Percentiles rank a stretch among this genome's conserved stretches.
Conservation (phyloP, 1,284 basidiomycete species). For the Boletus semigastroideus region DNA sequence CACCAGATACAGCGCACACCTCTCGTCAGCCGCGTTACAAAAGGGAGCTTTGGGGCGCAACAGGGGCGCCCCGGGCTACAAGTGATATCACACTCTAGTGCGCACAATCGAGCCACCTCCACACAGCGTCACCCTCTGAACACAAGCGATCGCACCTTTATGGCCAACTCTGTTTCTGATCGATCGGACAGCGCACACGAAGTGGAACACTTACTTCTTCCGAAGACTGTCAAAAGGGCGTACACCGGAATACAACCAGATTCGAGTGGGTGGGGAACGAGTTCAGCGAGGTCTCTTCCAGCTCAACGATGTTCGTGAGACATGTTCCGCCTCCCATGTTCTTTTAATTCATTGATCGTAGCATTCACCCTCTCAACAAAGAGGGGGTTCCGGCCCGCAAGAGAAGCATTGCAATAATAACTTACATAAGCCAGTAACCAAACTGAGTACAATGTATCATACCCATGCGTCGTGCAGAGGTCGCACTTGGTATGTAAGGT, state of each 20-base stretch:
- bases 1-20: constrained; percentile 72
- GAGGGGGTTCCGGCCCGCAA: constrained; percentile 31
- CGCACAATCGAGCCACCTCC: constrained; percentile 10
- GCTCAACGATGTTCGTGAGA: constrained; percentile 31
- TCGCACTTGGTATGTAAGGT: constrained; percentile 9
- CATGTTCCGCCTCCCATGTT: neutral
- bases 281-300: constrained; percentile 17
- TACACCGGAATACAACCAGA: constrained; percentile 13
- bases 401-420: too few relatives aligned
- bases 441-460: constrained; percentile 15
- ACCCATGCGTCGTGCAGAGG: constrained; percentile 19
- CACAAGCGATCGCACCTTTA: constrained; percentile 39
- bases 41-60: constrained; percentile 31
- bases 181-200: constrained; percentile 67
- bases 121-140: constrained; percentile 30
- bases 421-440: constrained; percentile 21
- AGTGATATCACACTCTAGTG: constrained; percentile 12
- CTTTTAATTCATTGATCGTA: constrained; percentile 12
- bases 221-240: constrained; percentile 24
- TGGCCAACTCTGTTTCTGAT: constrained; percentile 51
- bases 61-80: constrained; percentile 28
- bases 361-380: constrained; percentile 29
- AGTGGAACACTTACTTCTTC: constrained; percentile 60
- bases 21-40: constrained; percentile 50
- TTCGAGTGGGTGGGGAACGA: constrained; percentile 29